Evolutionary conservation across 345 rosid genomes (phyloP), one percentile per base, ranked within the genome.

Genomic region (Conringia planisiliqua): DNA sequence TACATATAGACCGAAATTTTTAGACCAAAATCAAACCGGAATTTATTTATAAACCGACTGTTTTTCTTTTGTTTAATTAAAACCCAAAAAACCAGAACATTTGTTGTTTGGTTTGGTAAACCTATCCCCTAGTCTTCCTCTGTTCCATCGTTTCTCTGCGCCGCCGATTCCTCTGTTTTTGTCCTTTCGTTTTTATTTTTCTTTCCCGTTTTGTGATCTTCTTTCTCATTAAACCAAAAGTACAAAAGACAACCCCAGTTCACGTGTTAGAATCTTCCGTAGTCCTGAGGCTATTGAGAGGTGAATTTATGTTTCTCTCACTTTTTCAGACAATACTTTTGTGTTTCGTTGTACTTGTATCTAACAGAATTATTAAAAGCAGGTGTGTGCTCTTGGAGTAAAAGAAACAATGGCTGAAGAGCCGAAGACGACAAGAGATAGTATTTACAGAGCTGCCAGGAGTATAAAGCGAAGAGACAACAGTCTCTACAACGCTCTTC

Each of bases 361-460:
- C 33, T 35, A 35, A 35, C 39, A 8, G 39, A 35, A 35, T 9
- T 35, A 35, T 7, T 26, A 55, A 43, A 58, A 35, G 27, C 16
- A 35, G 29, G 13, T 39, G 40, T 59, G 29, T 35, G 14, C 3
- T 40, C 24, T 38, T 27, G 14, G n/a, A 0, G 0, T 3, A 22
- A 24, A 11, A 29, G 39, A 9, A 48, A 39, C 55, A 46, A 76
- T 76, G 80, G 59, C 63, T 4, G 63, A 58, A 46, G 70, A 39
- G 51, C 67, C 77, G 78, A 83, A 47, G 66, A 32, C 26, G 80
- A 74, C 79, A 73, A 82, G 75, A 78, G 64, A 86, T 47, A 93
- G 96, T 83, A 86, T 93, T 62, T 93, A 93, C 91, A 85, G 78
- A 82, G 93, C 96, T 4, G 94, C 90, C 0, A 87, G 96, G 69